Evolutionary conservation across 2,329 filamentous ascomycete species (phyloP), one percentile per base, ranked within the genome.

Genomic region (Cryphonectria naterciae): DNA sequence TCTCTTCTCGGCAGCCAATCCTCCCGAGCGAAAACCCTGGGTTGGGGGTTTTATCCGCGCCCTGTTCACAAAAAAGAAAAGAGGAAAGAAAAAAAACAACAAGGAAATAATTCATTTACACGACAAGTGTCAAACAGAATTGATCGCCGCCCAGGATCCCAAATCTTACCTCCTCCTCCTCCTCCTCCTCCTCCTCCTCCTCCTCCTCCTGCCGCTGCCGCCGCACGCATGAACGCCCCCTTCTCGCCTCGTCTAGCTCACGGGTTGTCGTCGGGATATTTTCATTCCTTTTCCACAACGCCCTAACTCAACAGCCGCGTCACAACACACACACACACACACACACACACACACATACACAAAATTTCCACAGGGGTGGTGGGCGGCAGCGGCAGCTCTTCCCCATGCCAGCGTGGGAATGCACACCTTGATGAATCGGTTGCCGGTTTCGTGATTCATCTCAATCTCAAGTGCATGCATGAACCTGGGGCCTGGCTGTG

Each of bases 121-220:
- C 54, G 28, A 35, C 13, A 28, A 17, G 6, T 32, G 10, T 28
- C 64, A 35, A 25, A n/a, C 5, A 32, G 4, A 56, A 25, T 46
- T 56, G 64, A 66, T 66, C 64, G 46, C 10, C 64, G 28, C 17
- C 64, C 35, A 39, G 46, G 64, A 37, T 66, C 32, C 17, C 46
- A 54, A 28, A n/a, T n/a, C 8, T 54, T 11, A 35, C 25, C 10
- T 19, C 32, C 32, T 32, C 32, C 32, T 32, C 32, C 32, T 32
- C 32, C 2, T 32, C 28, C 28, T 32, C 28, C 28, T 32, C 28
- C 28, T 32, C 28, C 28, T 32, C 28, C 28, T 32, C n/a, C n/a
- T n/a, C n/a, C n/a, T n/a, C n/a, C n/a, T 4, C 3, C 32, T 4
- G 32, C 32, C 32, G 25, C 32, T 10, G 22, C 46, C 10, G 37